These are phyloP conservation scores for Ceratocystis diversiconidia DNA, from an alignment of 2,329 filamentous ascomycete species.

Conservation along the genomic window DNA sequence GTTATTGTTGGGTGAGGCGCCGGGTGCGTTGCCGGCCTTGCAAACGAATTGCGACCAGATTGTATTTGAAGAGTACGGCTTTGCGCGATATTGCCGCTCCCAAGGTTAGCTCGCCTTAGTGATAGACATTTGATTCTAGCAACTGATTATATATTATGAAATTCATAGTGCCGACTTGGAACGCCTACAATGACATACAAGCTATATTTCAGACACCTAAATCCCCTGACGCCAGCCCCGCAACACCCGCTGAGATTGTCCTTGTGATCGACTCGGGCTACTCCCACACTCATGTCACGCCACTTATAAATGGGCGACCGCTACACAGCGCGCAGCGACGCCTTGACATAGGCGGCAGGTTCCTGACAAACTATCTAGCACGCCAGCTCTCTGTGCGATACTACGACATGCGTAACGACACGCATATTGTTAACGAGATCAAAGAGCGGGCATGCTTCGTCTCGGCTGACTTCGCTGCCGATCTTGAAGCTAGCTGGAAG, in stretches of 20 bases:
- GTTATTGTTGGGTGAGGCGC: slow-evolving; percentile 70
- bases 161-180: slow-evolving; percentile 51
- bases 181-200: slow-evolving; percentile 69
- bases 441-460: slow-evolving; percentile 85
- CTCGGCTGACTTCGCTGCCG: slow-evolving; percentile 56
- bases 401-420: slow-evolving; percentile 91
- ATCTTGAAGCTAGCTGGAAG: slow-evolving; percentile 78
- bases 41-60: slow-evolving; percentile 92
- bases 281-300: slow-evolving; percentile 82
- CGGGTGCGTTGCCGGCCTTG: slow-evolving; percentile 65
- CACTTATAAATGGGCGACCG: slow-evolving; percentile 65
- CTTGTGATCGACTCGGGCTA: slow-evolving; percentile 85
- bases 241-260: slow-evolving; percentile 59
- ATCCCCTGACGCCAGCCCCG: slow-evolving; percentile 28
- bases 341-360: slow-evolving; percentile 82
- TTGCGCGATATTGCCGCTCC: slow-evolving; percentile 68
- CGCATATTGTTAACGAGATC: slow-evolving; percentile 86
- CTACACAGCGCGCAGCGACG: slow-evolving; percentile 70
- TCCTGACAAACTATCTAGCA: slow-evolving; percentile 84
- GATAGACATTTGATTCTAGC: neutral
- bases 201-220: slow-evolving; percentile 49
- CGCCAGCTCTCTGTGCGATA: slow-evolving; percentile 80
- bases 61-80: slow-evolving; percentile 93
- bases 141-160: slow-evolving; percentile 8
- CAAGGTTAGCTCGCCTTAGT: slow-evolving; percentile 37